Base-by-base conservation (phyloP, 345 rosid species). In the Triadica sebifera region DNA sequence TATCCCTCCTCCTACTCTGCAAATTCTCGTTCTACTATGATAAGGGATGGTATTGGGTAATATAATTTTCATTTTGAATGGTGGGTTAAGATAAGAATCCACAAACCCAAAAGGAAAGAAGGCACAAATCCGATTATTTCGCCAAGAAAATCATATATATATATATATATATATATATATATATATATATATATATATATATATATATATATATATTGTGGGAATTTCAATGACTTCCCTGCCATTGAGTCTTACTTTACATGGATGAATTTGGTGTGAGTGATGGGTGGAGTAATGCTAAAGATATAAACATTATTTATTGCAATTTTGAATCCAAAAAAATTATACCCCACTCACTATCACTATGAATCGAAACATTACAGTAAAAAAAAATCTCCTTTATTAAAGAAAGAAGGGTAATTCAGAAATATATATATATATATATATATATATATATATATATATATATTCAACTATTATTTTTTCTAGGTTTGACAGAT, bases 231-330 rank as follows among this genome's bases (percentile, higher is more conserved):
- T 82, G 84, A 70, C 78, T 34, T 70, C 63, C 80, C 34, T 70
- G 67, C 71, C 77, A 73, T n/a, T 62, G 78, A 81, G 61, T 17
- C 77, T n/a, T 67, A 57, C 77, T 74, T 74, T 66, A 67, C 66
- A 13, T 46, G 64, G 70, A 25, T 71, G 71, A 71, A 70, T 63
- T 75, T 71, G 73, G 70, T 20, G 37, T 29, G 34, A 22, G 62
- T 67, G 64, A 62, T 79, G 74, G 82, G 79, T 77, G 83, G 85
- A 82, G 84, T 80, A 53, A 80, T 73, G 79, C 74, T 80, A 80
- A 82, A 80, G 85, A 78, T 71, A 77, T 43, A 75, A 69, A 67
- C 68, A 69, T 50, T 73, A 77, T 76, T 75, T 75, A 81, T 75
- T 77, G 74, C 81, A 78, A 41, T 57, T 68, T 78, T 80, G 81